These are phyloP conservation scores for Ramularia endophylla DNA, from an alignment of 2,329 filamentous ascomycete species.

Conservation along the genomic window DNA sequence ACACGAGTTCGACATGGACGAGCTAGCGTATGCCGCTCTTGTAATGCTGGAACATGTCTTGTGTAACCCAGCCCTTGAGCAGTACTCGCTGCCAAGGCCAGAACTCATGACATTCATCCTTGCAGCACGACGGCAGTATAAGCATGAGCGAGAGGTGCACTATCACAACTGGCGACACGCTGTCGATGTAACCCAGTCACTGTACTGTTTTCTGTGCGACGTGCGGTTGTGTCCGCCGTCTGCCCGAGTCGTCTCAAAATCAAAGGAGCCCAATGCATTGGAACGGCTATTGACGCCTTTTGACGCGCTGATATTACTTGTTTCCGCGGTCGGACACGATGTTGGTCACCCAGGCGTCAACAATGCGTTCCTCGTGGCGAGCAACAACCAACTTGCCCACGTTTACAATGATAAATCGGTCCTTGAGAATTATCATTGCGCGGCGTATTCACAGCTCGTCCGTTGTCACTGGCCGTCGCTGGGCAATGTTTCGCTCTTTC, in stretches of 20 bases:
- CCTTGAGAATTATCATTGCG: slow-evolving; percentile 94
- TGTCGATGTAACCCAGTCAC: slow-evolving; percentile 88
- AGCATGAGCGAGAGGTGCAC: slow-evolving; percentile 47
- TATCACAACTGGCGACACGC: slow-evolving; percentile 99
- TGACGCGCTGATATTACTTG: slow-evolving; percentile 79
- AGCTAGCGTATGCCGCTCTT: slow-evolving; percentile 77
- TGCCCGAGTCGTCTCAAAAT: slow-evolving; percentile 46
- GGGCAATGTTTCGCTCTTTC: slow-evolving; percentile 72
- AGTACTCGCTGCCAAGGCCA: slow-evolving; percentile 40
- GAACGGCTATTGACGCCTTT: slow-evolving; percentile 74
- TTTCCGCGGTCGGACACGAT: slow-evolving; percentile 96
- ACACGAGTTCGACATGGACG: slow-evolving; percentile 83
- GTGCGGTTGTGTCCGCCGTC: slow-evolving; percentile 52
- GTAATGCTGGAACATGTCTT: slow-evolving; percentile 88
- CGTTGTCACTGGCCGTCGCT: slow-evolving; percentile 84
- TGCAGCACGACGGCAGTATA: slow-evolving; percentile 89
- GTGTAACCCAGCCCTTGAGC: slow-evolving; percentile 69
- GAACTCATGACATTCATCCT: slow-evolving; percentile 80
- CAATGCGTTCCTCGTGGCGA: slow-evolving; percentile 87
- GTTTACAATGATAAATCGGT: slow-evolving; percentile 97
- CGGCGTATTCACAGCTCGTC: slow-evolving; percentile 92
- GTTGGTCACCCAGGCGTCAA: slow-evolving; percentile 97
- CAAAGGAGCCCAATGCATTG: slow-evolving; percentile 50
- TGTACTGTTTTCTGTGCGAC: slow-evolving; percentile 84
- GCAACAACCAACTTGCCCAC: slow-evolving; percentile 89